phyloP scores from a whole-genome alignment of 768 basidiomycete genomes.

The Fibroporia radiculosa region DNA sequence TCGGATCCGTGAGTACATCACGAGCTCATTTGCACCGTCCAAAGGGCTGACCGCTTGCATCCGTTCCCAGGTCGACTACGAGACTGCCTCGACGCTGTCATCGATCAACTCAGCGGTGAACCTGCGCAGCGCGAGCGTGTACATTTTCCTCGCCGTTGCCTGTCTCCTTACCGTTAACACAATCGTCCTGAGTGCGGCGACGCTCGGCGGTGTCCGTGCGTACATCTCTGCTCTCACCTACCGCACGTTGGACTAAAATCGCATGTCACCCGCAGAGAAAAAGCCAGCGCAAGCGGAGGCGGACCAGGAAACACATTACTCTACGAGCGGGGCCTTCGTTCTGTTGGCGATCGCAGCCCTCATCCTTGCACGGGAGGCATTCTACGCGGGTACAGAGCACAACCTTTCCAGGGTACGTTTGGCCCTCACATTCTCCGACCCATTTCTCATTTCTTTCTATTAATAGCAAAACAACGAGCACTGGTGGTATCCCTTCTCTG shows the following conservation, averaged over 20 bases:
- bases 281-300: too few relatives aligned
- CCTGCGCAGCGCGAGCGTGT: constrained; percentile 11
- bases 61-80: background rate
- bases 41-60: too few relatives aligned
- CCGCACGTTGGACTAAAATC: background rate
- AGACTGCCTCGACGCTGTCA: background rate
- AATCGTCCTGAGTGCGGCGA: constrained; percentile 6
- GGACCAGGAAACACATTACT: background rate
- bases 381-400: constrained; percentile 12
- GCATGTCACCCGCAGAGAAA: background rate
- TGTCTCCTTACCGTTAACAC: constrained; percentile 9
- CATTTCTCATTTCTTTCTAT: background rate
- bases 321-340: constrained; percentile 9
- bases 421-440: background rate
- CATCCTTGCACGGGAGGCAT: constrained; percentile 15
- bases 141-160: constrained; percentile 16
- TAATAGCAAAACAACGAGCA: constrained; percentile 13
- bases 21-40: too few relatives aligned
- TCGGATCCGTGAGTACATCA: constrained; percentile 8
- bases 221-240: background rate
- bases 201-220: constrained; percentile 4
- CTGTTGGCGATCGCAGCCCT: constrained; percentile 11
- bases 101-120: constrained; percentile 3
- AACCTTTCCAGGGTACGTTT: constrained; percentile 5
- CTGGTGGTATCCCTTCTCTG: constrained; percentile 16